phyloP scores from a whole-genome alignment of 352 stramenopile species.

The Phytophthora nicotianae region DNA sequence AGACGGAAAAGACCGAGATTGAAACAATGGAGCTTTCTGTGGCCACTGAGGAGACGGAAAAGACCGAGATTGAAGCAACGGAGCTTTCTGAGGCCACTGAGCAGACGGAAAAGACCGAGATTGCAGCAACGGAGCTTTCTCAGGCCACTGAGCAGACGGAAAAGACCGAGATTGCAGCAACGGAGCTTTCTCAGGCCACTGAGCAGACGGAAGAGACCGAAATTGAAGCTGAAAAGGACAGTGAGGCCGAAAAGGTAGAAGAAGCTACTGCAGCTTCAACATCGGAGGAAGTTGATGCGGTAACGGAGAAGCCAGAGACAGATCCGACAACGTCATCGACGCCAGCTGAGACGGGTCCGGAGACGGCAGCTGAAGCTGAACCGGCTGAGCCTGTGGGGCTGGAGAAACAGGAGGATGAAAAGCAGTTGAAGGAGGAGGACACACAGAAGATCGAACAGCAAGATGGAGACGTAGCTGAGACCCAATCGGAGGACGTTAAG shows the following conservation, averaged over 20 bases:
- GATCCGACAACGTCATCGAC: constrained; percentile 5
- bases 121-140: not conserved
- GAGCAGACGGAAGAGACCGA: not conserved
- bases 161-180: not conserved
- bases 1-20: not conserved
- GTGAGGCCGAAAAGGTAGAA: constrained; percentile 3
- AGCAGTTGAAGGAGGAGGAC: constrained; percentile 6
- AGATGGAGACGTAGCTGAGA: constrained; percentile 2
- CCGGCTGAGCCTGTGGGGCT: constrained; percentile 1
- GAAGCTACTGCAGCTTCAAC: not conserved
- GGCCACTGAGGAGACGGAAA: not conserved
- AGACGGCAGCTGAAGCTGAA: constrained; percentile 9
- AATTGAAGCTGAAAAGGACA: not conserved
- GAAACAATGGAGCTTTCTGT: not conserved
- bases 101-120: not conserved
- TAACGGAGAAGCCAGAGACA: constrained; percentile 3
- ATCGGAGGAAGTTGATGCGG: not conserved
- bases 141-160: not conserved
- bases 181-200: not conserved
- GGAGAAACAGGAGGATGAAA: not conserved
- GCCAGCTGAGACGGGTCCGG: constrained; percentile 5
- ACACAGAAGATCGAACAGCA: constrained; percentile 3
- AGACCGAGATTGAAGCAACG: constrained; percentile 1
- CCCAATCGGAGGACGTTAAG: constrained; percentile 1
- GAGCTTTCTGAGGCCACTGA: not conserved